These are phyloP conservation scores for Golubevia pallescens DNA, from an alignment of 1,284 basidiomycete genomes.

Conservation along the genomic window DNA sequence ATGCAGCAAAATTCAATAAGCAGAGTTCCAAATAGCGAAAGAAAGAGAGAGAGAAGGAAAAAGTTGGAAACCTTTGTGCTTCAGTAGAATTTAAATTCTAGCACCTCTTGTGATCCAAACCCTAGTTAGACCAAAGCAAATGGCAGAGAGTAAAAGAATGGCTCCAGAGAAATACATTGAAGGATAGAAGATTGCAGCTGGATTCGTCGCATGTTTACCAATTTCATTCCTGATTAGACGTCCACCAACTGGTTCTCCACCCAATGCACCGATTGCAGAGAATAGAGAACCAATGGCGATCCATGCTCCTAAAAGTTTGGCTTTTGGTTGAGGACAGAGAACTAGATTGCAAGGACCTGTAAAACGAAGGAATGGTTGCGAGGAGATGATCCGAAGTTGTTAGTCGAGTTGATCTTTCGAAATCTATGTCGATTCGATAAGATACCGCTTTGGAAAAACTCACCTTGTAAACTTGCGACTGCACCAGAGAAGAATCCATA, in stretches of 20 bases:
- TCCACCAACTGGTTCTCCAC: slow-evolving; percentile 5
- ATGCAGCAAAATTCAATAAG: no score
- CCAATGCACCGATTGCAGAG: slow-evolving; percentile 2
- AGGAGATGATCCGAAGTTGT: no score
- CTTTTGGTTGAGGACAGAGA: not conserved
- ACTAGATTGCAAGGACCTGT: not conserved
- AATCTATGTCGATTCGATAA: not conserved
- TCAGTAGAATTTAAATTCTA: no score
- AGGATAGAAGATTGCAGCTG: not conserved
- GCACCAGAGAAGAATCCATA: slow-evolving; percentile 4
- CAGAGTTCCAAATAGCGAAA: no score
- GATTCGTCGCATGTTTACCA: not conserved
- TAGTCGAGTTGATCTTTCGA: not conserved
- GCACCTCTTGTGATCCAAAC: not conserved
- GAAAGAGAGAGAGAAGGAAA: no score
- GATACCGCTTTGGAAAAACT: not conserved
- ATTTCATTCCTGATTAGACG: not conserved
- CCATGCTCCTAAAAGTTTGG: not conserved
- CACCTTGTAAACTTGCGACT: not conserved
- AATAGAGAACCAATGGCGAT: slow-evolving; percentile 4
- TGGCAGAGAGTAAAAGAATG: not conserved
- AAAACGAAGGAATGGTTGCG: not conserved
- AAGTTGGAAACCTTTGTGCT: no score
- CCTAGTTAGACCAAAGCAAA: not conserved
- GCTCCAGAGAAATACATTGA: not conserved